Evolutionary conservation across 2,329 filamentous ascomycete species (phyloP).

Genomic region (Claviceps purpurea): DNA sequence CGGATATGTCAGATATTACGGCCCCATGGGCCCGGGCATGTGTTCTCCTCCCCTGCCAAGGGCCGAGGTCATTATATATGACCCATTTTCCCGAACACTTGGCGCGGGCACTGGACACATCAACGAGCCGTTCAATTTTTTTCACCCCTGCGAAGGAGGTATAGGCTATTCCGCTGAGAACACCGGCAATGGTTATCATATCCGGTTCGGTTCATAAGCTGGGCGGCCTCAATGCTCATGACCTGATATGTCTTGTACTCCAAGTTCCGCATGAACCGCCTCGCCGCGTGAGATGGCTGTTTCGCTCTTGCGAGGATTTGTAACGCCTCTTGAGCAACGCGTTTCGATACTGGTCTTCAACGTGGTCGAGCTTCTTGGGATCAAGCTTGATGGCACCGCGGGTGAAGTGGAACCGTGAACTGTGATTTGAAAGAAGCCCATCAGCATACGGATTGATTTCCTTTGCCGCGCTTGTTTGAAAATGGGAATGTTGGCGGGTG

Average conservation of each 20-base stretch:
- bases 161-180: background rate
- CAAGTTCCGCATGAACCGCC: too few species aligned
- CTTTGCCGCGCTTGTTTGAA: background rate
- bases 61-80: background rate
- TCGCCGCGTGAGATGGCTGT: too few species aligned
- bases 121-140: background rate
- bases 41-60: background rate
- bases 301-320: too few species aligned
- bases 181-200: background rate
- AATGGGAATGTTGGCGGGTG: too few species aligned
- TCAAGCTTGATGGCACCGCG: slow-evolving; percentile 79
- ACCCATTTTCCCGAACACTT: background rate
- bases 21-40: background rate
- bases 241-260: too few species aligned
- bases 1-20: background rate
- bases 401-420: slow-evolving; percentile 77
- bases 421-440: slow-evolving; percentile 16
- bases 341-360: slow-evolving; percentile 55
- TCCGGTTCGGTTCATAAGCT: background rate
- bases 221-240: too few species aligned
- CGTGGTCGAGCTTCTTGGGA: slow-evolving; percentile 63
- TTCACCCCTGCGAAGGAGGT: background rate
- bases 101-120: background rate
- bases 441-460: slow-evolving; percentile 11
- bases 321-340: slow-evolving; percentile 14